These are phyloP conservation scores for Cryptococcus floricola DNA, from an alignment of 1,284 basidiomycete species.

Conservation along the genomic window DNA sequence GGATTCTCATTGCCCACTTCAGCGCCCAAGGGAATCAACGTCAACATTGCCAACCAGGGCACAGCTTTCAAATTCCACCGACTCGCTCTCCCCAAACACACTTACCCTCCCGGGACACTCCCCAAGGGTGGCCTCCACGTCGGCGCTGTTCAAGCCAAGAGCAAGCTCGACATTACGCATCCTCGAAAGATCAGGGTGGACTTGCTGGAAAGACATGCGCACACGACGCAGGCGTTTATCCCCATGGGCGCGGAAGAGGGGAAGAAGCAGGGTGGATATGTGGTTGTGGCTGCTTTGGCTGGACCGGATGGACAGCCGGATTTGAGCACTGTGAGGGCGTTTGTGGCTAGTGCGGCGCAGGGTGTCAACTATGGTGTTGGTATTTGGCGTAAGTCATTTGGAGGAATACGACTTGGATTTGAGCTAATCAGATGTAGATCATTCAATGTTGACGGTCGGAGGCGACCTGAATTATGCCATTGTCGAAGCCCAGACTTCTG, in stretches of 20 bases:
- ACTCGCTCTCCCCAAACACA: constrained; percentile 62
- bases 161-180: constrained; percentile 49
- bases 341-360: constrained; percentile 71
- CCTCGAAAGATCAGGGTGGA: constrained; percentile 17
- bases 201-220: background rate
- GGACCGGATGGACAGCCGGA: constrained; percentile 70
- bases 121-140: constrained; percentile 55
- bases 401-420: background rate
- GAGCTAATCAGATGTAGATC: constrained; percentile 55
- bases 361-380: constrained; percentile 76
- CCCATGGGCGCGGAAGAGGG: constrained; percentile 63
- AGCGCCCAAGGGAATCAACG: constrained; percentile 55
- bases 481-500: constrained; percentile 76
- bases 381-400: constrained; percentile 72
- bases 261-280: constrained; percentile 57
- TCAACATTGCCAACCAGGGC: constrained; percentile 77
- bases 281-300: constrained; percentile 78
- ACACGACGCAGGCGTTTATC: constrained; percentile 61
- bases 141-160: constrained; percentile 65
- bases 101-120: constrained; percentile 57
- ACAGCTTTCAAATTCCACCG: constrained; percentile 88
- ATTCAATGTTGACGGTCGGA: constrained; percentile 75
- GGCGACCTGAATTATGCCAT: constrained; percentile 72
- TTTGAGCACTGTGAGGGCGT: constrained; percentile 67
- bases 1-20: constrained; percentile 52